Percentiles rank a stretch among this genome's conserved stretches.
Evolutionary conservation across 768 basidiomycete genomes (phyloP).

Genomic region (Guyanaporus albipodus): DNA sequence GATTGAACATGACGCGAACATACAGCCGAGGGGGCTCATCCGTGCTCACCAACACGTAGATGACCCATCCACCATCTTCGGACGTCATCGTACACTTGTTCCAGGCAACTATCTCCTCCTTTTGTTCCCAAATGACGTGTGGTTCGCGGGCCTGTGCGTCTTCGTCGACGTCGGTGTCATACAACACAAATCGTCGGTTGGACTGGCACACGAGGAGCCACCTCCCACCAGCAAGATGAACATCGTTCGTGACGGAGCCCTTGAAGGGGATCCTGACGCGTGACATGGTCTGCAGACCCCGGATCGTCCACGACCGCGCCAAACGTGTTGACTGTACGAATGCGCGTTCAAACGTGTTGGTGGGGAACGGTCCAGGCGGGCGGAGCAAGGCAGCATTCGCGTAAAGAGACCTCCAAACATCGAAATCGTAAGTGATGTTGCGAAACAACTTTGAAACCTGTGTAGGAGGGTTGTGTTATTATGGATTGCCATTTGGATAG

Average conservation of each 20-base stretch:
- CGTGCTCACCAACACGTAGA: neutral
- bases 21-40: neutral
- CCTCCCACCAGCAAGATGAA: neutral
- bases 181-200: neutral
- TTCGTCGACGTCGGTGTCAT: neutral
- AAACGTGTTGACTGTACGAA: neutral
- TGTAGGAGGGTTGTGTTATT: no score
- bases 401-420: neutral
- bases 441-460: neutral
- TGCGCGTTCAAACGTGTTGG: neutral
- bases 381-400: neutral
- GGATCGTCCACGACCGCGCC: neutral
- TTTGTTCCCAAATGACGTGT: neutral
- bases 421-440: neutral
- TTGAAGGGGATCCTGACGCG: neutral
- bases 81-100: neutral
- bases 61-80: neutral
- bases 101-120: neutral
- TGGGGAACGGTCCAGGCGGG: neutral
- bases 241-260: neutral
- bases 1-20: neutral
- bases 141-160: neutral
- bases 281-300: neutral
- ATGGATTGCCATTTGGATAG: no score
- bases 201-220: constrained; percentile 2